Evolutionary conservation across 2,329 filamentous ascomycete species (phyloP).

Genomic region (Botrytis pseudocinerea): DNA sequence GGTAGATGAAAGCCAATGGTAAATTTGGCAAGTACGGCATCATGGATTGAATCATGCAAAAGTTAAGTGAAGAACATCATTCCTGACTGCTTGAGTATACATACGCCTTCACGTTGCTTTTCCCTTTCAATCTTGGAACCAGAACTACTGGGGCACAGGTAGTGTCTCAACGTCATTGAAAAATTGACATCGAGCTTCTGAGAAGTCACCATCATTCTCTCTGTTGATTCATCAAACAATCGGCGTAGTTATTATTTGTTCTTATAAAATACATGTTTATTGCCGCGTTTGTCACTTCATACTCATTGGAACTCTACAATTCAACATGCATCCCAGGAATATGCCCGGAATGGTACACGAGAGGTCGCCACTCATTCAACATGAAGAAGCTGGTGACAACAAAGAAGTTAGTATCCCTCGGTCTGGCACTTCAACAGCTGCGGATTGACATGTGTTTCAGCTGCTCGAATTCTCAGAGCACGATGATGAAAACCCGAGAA

Average conservation of each 20-base stretch:
- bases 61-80: no score
- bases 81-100: no score
- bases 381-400: conserved; percentile 22
- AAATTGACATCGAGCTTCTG: neutral
- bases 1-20: neutral
- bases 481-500: conserved; percentile 33
- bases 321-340: neutral
- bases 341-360: conserved; percentile 20
- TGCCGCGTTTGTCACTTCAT: neutral
- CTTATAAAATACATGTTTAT: neutral
- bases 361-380: conserved; percentile 29
- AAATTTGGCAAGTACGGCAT: neutral
- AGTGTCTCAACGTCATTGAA: conserved; percentile 6
- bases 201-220: neutral
- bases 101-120: neutral
- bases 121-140: neutral
- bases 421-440: neutral
- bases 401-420: conserved; percentile 6
- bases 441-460: neutral
- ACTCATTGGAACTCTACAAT: neutral
- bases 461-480: conserved; percentile 28
- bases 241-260: neutral
- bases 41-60: neutral
- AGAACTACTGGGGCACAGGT: neutral
- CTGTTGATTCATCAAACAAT: neutral